Percentiles rank a stretch among this genome's conserved stretches.
These are phyloP conservation scores for Debaryomyces robertsiae DNA, from an alignment of 1,139 yeast species.

Conservation along the genomic window DNA sequence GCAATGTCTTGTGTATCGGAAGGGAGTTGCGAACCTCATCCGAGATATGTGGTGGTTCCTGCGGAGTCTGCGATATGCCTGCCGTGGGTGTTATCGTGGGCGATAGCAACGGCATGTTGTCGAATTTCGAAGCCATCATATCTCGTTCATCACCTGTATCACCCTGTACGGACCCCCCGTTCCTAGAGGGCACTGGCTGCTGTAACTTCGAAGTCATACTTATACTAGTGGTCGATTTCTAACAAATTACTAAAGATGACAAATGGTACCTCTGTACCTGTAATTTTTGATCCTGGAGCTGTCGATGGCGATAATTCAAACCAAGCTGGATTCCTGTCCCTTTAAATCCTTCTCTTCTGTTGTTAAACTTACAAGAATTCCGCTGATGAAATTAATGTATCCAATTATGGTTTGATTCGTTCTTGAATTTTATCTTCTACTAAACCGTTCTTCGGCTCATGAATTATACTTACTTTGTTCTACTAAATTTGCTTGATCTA, in stretches of 20 bases:
- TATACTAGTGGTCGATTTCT: not conserved
- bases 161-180: not conserved
- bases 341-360: constrained; percentile 3
- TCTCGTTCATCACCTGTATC: constrained; percentile 1
- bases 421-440: not conserved
- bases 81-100: constrained; percentile 38
- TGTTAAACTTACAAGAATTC: too few relatives aligned
- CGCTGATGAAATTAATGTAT: not conserved
- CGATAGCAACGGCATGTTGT: constrained; percentile 38
- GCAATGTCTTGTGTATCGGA: constrained; percentile 43
- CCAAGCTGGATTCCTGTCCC: not conserved
- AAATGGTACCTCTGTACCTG: constrained; percentile 2
- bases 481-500: not conserved
- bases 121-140: constrained; percentile 15
- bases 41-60: constrained; percentile 24
- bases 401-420: constrained; percentile 3
- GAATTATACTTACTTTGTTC: not conserved
- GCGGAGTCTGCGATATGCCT: constrained; percentile 16
- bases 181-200: constrained; percentile 12
- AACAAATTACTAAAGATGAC: constrained; percentile 3
- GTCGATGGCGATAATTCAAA: too few relatives aligned
- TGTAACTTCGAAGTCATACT: constrained; percentile 11
- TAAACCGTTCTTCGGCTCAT: constrained; percentile 8
- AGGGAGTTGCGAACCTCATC: constrained; percentile 24
- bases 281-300: not conserved